Evolutionary conservation across 345 rosid genomes (phyloP), one percentile per base, ranked within the genome.

Genomic region (Rhizophora apiculata): DNA sequence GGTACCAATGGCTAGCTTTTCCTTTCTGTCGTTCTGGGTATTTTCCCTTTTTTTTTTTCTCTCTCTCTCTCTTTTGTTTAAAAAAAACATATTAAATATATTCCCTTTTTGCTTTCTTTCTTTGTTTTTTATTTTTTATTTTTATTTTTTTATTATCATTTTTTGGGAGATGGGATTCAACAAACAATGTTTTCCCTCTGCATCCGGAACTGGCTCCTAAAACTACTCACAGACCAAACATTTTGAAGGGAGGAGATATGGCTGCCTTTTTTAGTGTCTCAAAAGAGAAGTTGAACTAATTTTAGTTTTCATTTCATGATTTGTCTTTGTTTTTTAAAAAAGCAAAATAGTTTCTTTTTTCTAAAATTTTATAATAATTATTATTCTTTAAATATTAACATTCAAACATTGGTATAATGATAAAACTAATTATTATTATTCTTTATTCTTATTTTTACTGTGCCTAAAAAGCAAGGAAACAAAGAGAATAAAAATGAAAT

Each of bases 151-250:
- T 53, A 30, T 30, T 30, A 30, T 30, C 39, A 22, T 1, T 3
- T 43, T 68, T 68, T 61, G 15, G 21, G 51, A 60, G 48, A 10
- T 48, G 24, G 22, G 46, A 60, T 58, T 60, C 46, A 65, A 60
- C 27, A 18, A 53, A 34, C 64, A 13, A 22, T 65, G 59, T 68
- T 67, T 66, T 66, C 72, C 73, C 73, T 61, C 24, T 77, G 80
- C 65, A 75, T 78, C 90, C 97, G 81, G 70, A 66, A 78, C 81
- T 76, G 75, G 70, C 82, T 87, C 88, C 90, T 84, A 74, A 68
- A 85, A 85, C 76, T 68, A 46, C 85, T 85, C 81, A 66, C 76
- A 69, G 70, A 78, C 88, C 97, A 78, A 82, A 86, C 91, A 87
- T 68, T 68, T 80, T 86, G 90, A 86, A 80, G 79, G 86, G 78